Conservation (phyloP, 1,139 yeast genomes). For the Taphrina deformans region DNA sequence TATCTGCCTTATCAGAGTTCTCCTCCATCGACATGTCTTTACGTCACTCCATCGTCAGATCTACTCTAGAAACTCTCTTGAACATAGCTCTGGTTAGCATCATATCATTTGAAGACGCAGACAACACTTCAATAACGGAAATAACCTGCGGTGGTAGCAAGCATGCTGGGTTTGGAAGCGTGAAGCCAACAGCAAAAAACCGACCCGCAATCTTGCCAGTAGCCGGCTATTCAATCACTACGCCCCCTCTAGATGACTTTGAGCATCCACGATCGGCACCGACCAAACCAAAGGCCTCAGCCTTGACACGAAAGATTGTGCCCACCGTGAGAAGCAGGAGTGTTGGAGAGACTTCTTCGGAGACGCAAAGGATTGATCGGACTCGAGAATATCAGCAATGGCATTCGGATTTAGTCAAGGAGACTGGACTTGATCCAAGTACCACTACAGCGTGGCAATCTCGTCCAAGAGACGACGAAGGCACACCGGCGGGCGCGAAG, state of each 20-base stretch:
- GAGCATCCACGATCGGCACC: not conserved
- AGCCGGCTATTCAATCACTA: not conserved
- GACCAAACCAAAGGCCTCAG: not conserved
- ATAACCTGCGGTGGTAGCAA: not conserved
- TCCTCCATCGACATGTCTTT: not conserved
- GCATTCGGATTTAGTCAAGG: too few relatives aligned
- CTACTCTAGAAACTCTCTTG: not conserved
- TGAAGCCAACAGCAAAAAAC: not conserved
- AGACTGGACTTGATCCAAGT: too few relatives aligned
- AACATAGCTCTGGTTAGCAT: not conserved
- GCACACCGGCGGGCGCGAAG: not conserved
- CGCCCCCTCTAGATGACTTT: not conserved
- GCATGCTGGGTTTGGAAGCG: not conserved
- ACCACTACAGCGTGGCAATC: too few relatives aligned
- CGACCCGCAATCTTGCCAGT: not conserved
- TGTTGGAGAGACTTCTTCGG: not conserved
- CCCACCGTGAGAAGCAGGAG: not conserved
- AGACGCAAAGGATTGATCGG: not conserved
- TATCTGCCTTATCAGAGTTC: not conserved
- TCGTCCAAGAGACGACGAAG: too few relatives aligned
- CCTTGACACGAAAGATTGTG: not conserved
- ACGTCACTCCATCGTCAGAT: not conserved
- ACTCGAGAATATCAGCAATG: too few relatives aligned
- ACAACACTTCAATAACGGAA: not conserved
- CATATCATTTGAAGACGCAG: not conserved